Conservation (phyloP, 345 rosid species). For the Microthlaspi erraticum region DNA sequence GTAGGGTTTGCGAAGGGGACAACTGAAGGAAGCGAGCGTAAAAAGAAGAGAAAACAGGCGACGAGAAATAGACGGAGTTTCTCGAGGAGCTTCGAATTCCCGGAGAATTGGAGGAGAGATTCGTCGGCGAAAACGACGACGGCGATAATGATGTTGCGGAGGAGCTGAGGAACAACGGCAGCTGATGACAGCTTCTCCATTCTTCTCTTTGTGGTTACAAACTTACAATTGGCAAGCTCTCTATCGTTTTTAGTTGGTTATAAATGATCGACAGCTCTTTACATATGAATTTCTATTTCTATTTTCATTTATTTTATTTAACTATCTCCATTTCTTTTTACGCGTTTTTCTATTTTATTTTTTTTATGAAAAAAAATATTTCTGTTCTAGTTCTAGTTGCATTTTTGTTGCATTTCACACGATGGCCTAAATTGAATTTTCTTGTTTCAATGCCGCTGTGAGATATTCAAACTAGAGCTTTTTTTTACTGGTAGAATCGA, state of each 20-base stretch:
- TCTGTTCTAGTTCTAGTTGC: not conserved
- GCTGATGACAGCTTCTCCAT: conserved; percentile 56
- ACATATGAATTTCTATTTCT: not conserved
- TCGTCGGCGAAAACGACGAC: conserved; percentile 64
- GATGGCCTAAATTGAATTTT: not conserved
- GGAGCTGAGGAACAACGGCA: conserved; percentile 59
- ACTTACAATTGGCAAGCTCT: not conserved
- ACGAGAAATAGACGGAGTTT: conserved; percentile 54
- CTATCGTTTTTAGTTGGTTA: not conserved
- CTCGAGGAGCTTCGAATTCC: conserved; percentile 57
- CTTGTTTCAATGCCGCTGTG: too few relatives aligned
- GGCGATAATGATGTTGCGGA: conserved; percentile 60
- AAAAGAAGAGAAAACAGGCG: conserved; percentile 62
- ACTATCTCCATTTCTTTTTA: conserved; percentile 11
- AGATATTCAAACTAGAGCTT: too few relatives aligned
- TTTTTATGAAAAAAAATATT: not conserved
- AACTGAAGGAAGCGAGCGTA: conserved; percentile 58
- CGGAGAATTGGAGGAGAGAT: conserved; percentile 55
- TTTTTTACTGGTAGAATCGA: too few relatives aligned
- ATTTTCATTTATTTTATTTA: not conserved
- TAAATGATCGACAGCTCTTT: conserved; percentile 16
- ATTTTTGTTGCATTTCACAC: not conserved
- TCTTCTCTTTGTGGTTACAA: conserved; percentile 23
- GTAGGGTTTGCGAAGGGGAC: conserved; percentile 41
- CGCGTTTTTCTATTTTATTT: conserved; percentile 12